Conservation (phyloP, 768 basidiomycete species). For the Lentinula edodes region DNA sequence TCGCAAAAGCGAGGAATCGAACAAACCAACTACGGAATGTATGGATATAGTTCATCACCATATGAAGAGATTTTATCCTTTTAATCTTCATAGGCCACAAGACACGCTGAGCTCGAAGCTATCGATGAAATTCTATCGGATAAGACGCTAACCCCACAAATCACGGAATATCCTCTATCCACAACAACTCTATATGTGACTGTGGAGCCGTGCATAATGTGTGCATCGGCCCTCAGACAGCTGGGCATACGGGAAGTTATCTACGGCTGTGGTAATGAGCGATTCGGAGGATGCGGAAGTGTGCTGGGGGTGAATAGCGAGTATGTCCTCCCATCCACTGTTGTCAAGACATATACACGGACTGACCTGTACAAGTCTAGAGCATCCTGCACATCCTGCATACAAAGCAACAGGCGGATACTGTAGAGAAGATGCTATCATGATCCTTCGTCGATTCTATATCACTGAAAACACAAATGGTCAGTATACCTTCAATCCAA, state of each 20-base stretch:
- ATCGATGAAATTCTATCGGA: constrained; percentile 82
- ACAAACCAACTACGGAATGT: constrained; percentile 95
- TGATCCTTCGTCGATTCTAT: constrained; percentile 83
- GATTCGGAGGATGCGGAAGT: constrained; percentile 96
- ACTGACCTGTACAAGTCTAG: constrained; percentile 37
- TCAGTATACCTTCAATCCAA: constrained; percentile 22
- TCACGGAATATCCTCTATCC: constrained; percentile 57
- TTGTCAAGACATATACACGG: background rate
- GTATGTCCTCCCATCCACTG: constrained; percentile 34
- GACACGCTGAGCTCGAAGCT: constrained; percentile 96
- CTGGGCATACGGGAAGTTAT: constrained; percentile 86
- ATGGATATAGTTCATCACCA: constrained; percentile 14
- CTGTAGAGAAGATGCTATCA: constrained; percentile 77
- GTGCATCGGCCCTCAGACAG: constrained; percentile 91
- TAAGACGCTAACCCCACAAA: constrained; percentile 45
- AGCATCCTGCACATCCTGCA: constrained; percentile 67
- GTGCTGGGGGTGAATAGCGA: constrained; percentile 80
- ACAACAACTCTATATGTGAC: constrained; percentile 92
- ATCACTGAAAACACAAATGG: constrained; percentile 92
- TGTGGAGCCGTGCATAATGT: constrained; percentile 99
- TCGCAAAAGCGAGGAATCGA: constrained; percentile 86
- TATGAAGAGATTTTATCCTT: background rate
- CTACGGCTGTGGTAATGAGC: constrained; percentile 92
- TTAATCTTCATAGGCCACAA: constrained; percentile 64
- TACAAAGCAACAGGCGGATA: constrained; percentile 77